Evolutionary conservation across 306 rosid genomes (phyloP).

Genomic region (Oemleria cerasiformis): DNA sequence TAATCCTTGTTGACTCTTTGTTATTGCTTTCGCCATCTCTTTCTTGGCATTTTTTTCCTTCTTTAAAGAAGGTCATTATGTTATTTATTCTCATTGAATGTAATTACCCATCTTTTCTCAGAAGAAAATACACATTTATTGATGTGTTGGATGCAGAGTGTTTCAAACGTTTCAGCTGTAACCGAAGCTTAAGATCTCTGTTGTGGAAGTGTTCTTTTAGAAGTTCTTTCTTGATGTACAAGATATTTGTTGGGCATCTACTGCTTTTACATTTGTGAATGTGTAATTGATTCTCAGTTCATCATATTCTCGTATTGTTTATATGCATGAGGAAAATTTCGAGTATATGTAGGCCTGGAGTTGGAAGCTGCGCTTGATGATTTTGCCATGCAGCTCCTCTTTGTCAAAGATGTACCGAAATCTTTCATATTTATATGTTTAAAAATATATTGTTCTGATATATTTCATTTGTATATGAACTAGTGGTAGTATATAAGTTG

Average conservation of each 20-base stretch:
- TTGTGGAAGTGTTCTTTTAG: background rate
- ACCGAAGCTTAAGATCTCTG: background rate
- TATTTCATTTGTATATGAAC: background rate
- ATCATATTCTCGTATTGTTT: background rate
- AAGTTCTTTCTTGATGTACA: background rate
- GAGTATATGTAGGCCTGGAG: background rate
- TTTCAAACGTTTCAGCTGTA: background rate
- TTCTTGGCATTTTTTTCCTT: background rate
- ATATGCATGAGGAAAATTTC: background rate
- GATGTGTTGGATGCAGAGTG: conserved; percentile 1
- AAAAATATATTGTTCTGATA: background rate
- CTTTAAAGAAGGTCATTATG: background rate
- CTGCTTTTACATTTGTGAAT: background rate
- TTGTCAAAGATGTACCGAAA: background rate
- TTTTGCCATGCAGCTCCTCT: background rate
- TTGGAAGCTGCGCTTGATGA: background rate
- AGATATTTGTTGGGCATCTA: background rate
- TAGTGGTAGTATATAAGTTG: background rate
- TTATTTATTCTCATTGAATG: background rate
- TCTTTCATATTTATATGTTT: background rate
- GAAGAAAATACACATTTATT: background rate
- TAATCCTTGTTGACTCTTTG: background rate
- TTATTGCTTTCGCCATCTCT: background rate
- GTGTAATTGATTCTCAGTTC: background rate
- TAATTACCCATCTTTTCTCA: background rate